phyloP scores from a whole-genome alignment of 352 stramenopile genomes.

The Pythium pyrilobum region DNA sequence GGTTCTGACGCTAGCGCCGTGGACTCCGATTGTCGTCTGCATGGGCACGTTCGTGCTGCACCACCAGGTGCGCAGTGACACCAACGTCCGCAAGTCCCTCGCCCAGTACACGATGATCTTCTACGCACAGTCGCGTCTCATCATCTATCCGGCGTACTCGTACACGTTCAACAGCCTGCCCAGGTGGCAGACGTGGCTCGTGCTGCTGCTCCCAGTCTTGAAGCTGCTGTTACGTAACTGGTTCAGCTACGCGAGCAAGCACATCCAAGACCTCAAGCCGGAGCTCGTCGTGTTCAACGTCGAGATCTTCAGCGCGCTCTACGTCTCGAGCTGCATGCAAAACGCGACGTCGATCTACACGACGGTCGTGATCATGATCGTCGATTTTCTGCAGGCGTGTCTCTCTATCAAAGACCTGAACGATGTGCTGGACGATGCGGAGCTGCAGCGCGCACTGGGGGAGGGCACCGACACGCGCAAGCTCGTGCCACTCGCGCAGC shows the following conservation, averaged over 20 bases:
- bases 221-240: not conserved
- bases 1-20: not conserved
- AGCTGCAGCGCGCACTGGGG: conserved; percentile 40
- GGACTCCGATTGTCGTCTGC: not conserved
- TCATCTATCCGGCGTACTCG: conserved; percentile 8
- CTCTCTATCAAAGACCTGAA: conserved; percentile 9
- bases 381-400: conserved; percentile 15
- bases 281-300: conserved; percentile 23
- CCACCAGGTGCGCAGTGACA: not conserved
- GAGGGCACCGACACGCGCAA: not conserved
- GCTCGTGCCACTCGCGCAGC: not conserved
- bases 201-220: not conserved
- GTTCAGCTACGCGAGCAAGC: not conserved
- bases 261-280: conserved; percentile 20
- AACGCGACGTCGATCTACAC: conserved; percentile 18
- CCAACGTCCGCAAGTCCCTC: not conserved
- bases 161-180: conserved; percentile 6
- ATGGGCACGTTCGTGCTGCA: not conserved
- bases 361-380: conserved; percentile 18
- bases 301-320: conserved; percentile 30
- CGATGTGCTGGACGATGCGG: conserved; percentile 47
- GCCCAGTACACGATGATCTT: not conserved
- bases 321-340: conserved; percentile 30
- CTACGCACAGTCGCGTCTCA: conserved; percentile 1
- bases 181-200: not conserved